Base-by-base conservation (phyloP, 148 eudicot genomes). In the Hydrangea macrophylla region DNA sequence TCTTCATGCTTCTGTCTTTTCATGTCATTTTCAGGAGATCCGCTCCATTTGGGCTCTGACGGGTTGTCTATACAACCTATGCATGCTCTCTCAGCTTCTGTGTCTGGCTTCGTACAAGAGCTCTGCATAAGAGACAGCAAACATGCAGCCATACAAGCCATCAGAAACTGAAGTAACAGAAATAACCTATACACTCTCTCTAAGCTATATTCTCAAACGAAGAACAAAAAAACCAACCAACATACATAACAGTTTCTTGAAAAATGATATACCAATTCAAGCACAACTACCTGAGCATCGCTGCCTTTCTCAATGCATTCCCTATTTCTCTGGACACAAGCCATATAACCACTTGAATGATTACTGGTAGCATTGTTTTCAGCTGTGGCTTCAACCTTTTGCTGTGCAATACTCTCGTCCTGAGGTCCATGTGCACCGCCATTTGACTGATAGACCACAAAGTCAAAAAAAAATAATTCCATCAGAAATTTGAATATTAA, bases 281-380 rank as follows among this genome's bases (percentile, higher is more conserved):
- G 33, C 30, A 62, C 69, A 35, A 60, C 77, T 78, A 93, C 98
- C 96, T 93, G 90, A 75, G 88, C 96, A 83, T 90, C 96, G 70
- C 90, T 93, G 77, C 89, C 96, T 88, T 90, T 90, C 79, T 82
- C 88, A 64, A 80, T 75, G 78, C 88, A 74, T 68, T 78, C 85
- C 68, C 81, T 75, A 67, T 81, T 79, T 56, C 78, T 77, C 67
- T 78, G 81, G 61, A 65, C 48, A 67, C 88, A 79, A 8, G 91
- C 80, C 80, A 82, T 83, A 44, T 80, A 83, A 62, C 86, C 89
- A 76, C 96, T 89, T 57, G 97, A 88, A 72, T 69, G 87, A 65
- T 87, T 85, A 76, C 90, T 87, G 40, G 68, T 73, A 60, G 91
- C 84, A 74, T 89, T 83, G 59, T 90, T 93, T 80, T 91, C 99